These are phyloP conservation scores for Metarhizium rileyi DNA, from an alignment of 2,329 filamentous ascomycete species.

Conservation along the genomic window DNA sequence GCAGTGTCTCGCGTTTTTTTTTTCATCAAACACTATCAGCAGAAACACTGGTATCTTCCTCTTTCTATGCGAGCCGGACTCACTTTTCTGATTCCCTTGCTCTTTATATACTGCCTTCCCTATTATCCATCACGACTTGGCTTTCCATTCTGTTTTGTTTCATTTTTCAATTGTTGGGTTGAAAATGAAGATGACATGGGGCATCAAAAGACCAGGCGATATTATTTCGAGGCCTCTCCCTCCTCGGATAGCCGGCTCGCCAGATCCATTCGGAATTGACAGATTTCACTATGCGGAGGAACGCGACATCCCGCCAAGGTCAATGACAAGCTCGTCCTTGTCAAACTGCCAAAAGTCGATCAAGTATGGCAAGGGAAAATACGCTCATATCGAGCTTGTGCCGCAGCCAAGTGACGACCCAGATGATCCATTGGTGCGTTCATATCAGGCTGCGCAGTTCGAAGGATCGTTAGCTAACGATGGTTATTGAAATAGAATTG, in stretches of 20 bases:
- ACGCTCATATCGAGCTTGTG: slow-evolving; percentile 34
- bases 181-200: slow-evolving; percentile 2
- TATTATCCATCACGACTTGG: no score
- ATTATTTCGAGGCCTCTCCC: slow-evolving; percentile 5
- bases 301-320: slow-evolving; percentile 1
- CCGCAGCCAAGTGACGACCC: slow-evolving; percentile 46
- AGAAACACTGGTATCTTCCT: background rate
- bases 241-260: background rate
- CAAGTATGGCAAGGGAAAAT: slow-evolving; percentile 37
- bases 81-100: background rate
- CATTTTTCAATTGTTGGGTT: background rate
- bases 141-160: background rate
- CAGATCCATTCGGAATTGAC: background rate
- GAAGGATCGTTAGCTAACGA: background rate
- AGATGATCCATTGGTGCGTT: slow-evolving; percentile 42
- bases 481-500: slow-evolving; percentile 35
- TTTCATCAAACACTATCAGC: background rate
- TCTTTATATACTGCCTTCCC: background rate
- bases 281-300: background rate
- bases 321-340: slow-evolving; percentile 8
- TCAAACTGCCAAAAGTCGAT: slow-evolving; percentile 22
- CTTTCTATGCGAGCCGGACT: background rate
- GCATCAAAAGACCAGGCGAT: background rate
- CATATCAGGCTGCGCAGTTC: background rate
- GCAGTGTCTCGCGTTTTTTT: background rate